phyloP scores from a whole-genome alignment of 31 red algal species.

The Porphyra umbilicalis region DNA sequence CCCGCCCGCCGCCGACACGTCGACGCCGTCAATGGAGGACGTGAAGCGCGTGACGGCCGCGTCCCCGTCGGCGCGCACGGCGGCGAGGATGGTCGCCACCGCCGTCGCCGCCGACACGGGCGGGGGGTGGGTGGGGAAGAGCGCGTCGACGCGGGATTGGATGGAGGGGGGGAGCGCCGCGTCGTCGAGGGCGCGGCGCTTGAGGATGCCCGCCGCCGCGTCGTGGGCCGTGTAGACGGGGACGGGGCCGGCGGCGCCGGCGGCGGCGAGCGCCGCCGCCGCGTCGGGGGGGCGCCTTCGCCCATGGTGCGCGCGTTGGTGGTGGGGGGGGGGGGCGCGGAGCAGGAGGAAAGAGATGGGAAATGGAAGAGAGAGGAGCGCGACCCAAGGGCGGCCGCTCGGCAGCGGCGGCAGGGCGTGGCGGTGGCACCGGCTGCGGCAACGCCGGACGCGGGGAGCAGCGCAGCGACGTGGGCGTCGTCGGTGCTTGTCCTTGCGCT shows the following conservation, averaged over 20 bases:
- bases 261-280: slow-evolving; percentile 3
- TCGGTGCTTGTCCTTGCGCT: too few species aligned
- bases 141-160: slow-evolving; percentile 37
- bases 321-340: background rate
- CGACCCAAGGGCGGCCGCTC: too few species aligned
- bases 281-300: background rate
- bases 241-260: slow-evolving; percentile 10
- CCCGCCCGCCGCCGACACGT: slow-evolving; percentile 16
- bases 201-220: slow-evolving; percentile 51
- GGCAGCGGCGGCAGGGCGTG: too few species aligned
- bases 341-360: too few species aligned
- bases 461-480: too few species aligned
- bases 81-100: slow-evolving; percentile 58
- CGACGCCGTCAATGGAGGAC: slow-evolving; percentile 53
- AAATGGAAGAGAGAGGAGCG: too few species aligned
- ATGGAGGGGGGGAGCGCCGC: slow-evolving; percentile 37
- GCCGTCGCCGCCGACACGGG: slow-evolving; percentile 52
- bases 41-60: slow-evolving; percentile 57
- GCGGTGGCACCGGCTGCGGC: too few species aligned
- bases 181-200: slow-evolving; percentile 53
- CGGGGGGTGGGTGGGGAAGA: slow-evolving; percentile 52
- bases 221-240: slow-evolving; percentile 59
- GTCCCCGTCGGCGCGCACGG: slow-evolving; percentile 53
- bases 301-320: background rate
- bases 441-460: too few species aligned